Evolutionary conservation across 148 eudicot genomes (phyloP), one percentile per base, ranked within the genome.

Genomic region (Tetragonia tetragonoides): DNA sequence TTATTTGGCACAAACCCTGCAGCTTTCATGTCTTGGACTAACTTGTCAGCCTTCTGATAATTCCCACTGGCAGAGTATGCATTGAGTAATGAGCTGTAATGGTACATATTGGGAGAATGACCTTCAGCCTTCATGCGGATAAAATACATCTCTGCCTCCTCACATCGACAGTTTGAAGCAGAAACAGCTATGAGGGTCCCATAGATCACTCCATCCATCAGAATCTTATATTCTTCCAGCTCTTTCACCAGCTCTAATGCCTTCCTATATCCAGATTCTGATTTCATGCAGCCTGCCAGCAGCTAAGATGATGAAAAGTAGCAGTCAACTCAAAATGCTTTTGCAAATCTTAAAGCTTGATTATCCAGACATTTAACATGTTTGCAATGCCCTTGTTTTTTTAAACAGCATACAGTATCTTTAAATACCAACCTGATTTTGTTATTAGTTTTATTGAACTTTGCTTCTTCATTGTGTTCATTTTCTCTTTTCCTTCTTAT

Each of bases 1-100:
- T 94, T 92, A 82, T 92, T 92, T 47, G 91, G 92, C 73, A 78
- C 81, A 71, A 92, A 79, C 53, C 98, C 97, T 72, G 86, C 89
- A 81, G 88, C 81, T 86, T 83, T 90, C 97, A 94, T 87, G 79
- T 90, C 89, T 71, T 84, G 76, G 74, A 92, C 83, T 84, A 94
- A 83, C 71, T 82, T 80, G 39, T 94, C 95, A 73, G 97, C 98
- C 86, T 92, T 89, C 77, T 75, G 81, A 83, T 83, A 86, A 77
- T 88, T 84, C 24, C 98, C 93, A 61, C 84, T 87, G 21, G 70
- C 76, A 24, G 98, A 87, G 80, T 89, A 94, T 42, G 97, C 94
- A 88, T 94, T 94, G 54, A 94, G 87, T 83, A 94, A 88, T 75
- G 98, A 90, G 83, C 98, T 88, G 78, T 90, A 94, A 79, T 94